Evolutionary conservation across 2,329 filamentous ascomycete species (phyloP).

Genomic region (Phoma herbarum): DNA sequence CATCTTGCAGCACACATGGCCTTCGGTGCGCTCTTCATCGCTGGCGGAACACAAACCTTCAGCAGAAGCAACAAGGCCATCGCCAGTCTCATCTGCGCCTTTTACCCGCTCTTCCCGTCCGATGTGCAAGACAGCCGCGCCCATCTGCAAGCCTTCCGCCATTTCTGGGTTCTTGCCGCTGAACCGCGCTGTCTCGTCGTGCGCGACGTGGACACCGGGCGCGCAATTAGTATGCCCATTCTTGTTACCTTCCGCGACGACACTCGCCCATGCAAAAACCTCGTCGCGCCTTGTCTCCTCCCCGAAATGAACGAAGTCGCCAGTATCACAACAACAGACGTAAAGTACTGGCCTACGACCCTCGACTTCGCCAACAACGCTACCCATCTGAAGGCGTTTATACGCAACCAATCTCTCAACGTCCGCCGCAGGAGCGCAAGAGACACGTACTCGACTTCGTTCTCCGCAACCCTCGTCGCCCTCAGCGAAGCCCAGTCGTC

Average conservation of each 20-base stretch:
- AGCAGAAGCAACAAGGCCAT: constrained; percentile 87
- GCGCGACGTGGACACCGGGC: constrained; percentile 84
- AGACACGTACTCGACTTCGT: constrained; percentile 70
- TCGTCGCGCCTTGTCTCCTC: constrained; percentile 66
- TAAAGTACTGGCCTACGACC: constrained; percentile 81
- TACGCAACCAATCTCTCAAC: constrained; percentile 74
- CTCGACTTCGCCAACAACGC: constrained; percentile 75
- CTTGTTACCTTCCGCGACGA: constrained; percentile 66
- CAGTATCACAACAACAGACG: constrained; percentile 68
- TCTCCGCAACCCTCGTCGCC: constrained; percentile 77
- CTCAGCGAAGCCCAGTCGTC: constrained; percentile 67
- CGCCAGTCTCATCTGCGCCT: constrained; percentile 84
- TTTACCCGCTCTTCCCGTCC: constrained; percentile 92
- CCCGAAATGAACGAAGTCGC: constrained; percentile 71
- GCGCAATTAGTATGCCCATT: constrained; percentile 78
- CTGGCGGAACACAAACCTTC: constrained; percentile 91
- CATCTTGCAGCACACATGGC: constrained; percentile 93
- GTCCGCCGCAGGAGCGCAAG: constrained; percentile 70
- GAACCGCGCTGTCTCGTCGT: constrained; percentile 89
- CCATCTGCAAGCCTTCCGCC: constrained; percentile 93
- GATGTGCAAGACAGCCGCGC: constrained; percentile 92
- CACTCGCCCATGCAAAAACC: constrained; percentile 33
- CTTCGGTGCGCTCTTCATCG: constrained; percentile 88
- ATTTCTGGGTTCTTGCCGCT: constrained; percentile 94
- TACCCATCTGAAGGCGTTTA: constrained; percentile 70